Base-by-base conservation (phyloP, 2,329 filamentous ascomycete species). In the Cytospora schulzeri region DNA sequence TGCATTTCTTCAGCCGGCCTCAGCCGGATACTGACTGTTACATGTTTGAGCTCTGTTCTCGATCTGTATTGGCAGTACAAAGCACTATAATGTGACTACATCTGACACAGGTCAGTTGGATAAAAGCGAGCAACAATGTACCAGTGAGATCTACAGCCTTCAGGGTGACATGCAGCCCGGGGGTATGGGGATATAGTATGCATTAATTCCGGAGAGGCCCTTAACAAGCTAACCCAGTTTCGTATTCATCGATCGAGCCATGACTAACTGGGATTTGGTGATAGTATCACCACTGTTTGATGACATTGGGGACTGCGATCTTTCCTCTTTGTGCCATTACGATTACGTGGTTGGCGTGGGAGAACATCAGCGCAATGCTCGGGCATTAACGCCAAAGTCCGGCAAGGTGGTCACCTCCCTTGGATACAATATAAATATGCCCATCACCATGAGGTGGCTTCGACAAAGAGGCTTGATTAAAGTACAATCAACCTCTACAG, bases 171-270 rank as follows among this genome's bases (percentile, higher is more conserved):
- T 22, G 24, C 19, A 33, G 26, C 33, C 14, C 59, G 51, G 51
- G 41, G 7, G 45, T 61, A 48, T 14, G n/a, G 53, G 35, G 26
- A 38, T 29, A 41, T 17, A 7, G 8, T 19, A 22, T 11, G 8
- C 15, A 26, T 60, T 48, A 61, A 55, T 12, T 61, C 51, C 59
- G 51, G 19, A 17, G 33, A 17, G 28, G 33, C 33, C 33, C 31
- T 9, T 53, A 8, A 14, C 5, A 31, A 22, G 52, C 58, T 60
- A 60, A 60, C 58, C 58, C 17, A 8, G 33, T 31, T 60, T 60
- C 50, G 50, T 54, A 54, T 60, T 60, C 24, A 29, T 54, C 6
- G 12, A 11, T 14, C 14, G n/a, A 4, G 15, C 11, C 50, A 54
- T 31, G 26, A 14, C n/a, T 24, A 28, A 11, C 15, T 24, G 22